Evolutionary conservation across 2,329 filamentous ascomycete genomes (phyloP), one percentile per base, ranked within the genome.

Genomic region (Ascochyta koolunga): DNA sequence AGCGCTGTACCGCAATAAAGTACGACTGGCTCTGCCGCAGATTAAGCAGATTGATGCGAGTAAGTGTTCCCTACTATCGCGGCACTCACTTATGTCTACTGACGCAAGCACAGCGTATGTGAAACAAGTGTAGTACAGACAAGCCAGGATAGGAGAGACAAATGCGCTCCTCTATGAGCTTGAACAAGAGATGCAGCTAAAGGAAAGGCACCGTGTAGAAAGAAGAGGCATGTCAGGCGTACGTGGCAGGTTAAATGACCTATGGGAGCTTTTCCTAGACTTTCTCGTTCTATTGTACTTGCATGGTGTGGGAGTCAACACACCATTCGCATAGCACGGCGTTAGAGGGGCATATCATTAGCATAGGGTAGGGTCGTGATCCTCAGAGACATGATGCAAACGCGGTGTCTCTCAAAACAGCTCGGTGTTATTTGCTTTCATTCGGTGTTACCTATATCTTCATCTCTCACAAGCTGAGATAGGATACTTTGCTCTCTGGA

Each of bases 11-110:
- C 82, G 95, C 68, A 98, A 97, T 78, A 99, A 99, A 78, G 86
- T 99, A 37, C 84, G 89, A 54, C 77, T 99, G 73, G 89, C 92
- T 29, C 76, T 99, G 75, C 95, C 95, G 52, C 89, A 95, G 74
- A 80, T 99, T 46, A 85, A 85, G 72, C 93, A 99, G 80, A 97
- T 99, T 72, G 95, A 99, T 84, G 95, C 95, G 54, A 96, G 93
- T 97, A 82, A 86, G 92, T 90, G 3, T 27, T 39, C 4, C 15
- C 3, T 15, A 19, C 10, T 10, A n/a, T 6, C 9, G 13, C 4
- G 24, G 51, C 57, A 21, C 39, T 58, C 33, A 19, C 24, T 4
- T 24, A 33, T 16, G 29, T 46, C 7, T 41, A 36, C 56, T 62
- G 33, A 64, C 38, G 27, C 5, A 8, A 16, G 4, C 40, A n/a